Conservation (phyloP, 768 basidiomycete genomes). For the Gautieria morchelliformis region DNA sequence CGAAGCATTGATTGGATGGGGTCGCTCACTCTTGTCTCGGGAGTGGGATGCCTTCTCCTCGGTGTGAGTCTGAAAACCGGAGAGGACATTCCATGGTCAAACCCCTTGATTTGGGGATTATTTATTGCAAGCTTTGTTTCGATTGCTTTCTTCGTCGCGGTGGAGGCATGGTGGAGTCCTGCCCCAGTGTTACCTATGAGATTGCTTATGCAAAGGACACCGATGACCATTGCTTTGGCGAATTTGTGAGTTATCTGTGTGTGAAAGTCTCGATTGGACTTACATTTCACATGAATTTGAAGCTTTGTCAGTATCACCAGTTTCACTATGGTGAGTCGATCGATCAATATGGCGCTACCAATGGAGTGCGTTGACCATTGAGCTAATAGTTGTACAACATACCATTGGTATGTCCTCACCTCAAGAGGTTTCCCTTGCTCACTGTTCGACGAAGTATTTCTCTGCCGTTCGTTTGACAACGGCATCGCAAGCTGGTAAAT, state of each 20-base stretch:
- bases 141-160: constrained; percentile 53
- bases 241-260: constrained; percentile 38
- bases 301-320: constrained; percentile 60
- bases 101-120: constrained; percentile 63
- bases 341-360: constrained; percentile 16
- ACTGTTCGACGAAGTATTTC: constrained; percentile 51
- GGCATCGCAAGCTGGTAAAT: constrained; percentile 63
- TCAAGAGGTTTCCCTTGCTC: constrained; percentile 7
- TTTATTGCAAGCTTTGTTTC: constrained; percentile 48
- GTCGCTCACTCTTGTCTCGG: constrained; percentile 65
- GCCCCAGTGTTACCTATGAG: constrained; percentile 89
- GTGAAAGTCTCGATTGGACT: no score
- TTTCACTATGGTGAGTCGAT: constrained; percentile 60
- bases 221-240: constrained; percentile 67
- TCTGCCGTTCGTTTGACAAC: constrained; percentile 65
- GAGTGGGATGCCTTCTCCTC: constrained; percentile 61
- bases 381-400: constrained; percentile 65
- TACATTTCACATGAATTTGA: no score
- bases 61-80: constrained; percentile 69
- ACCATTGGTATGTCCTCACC: constrained; percentile 49
- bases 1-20: constrained; percentile 80
- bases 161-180: constrained; percentile 68
- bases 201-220: constrained; percentile 68
- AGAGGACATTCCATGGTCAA: constrained; percentile 67
- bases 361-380: constrained; percentile 8